phyloP scores from a whole-genome alignment of 2,329 filamentous ascomycete genomes.

The Penicillium nordicum region DNA sequence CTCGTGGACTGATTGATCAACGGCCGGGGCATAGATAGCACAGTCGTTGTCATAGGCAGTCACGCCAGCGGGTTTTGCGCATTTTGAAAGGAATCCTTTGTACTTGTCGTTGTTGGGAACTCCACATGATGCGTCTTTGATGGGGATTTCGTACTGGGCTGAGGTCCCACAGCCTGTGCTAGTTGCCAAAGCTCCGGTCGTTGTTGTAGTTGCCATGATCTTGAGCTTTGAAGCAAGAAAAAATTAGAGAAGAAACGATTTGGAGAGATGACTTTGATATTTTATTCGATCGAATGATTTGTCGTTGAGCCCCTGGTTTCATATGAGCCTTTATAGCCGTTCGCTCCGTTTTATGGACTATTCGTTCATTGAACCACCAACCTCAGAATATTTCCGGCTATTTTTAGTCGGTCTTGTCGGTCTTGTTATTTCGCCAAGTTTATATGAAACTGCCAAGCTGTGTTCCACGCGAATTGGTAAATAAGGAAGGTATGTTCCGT shows the following conservation, averaged over 20 bases:
- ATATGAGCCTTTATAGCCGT: not conserved
- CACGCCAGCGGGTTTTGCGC: slow-evolving; percentile 19
- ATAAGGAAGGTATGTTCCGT: not conserved
- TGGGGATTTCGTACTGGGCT: slow-evolving; percentile 24
- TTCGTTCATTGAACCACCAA: not conserved
- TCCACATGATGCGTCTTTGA: slow-evolving; percentile 26
- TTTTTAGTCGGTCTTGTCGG: not conserved
- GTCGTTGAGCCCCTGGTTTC: not conserved
- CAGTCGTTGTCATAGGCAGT: slow-evolving; percentile 22
- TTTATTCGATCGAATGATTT: not conserved
- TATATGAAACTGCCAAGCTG: not conserved
- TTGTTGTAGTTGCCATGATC: slow-evolving; percentile 7
- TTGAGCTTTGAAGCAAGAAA: not conserved
- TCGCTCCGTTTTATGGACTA: not conserved
- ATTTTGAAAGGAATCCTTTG: slow-evolving; percentile 15
- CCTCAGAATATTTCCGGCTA: not conserved
- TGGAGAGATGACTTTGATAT: not conserved
- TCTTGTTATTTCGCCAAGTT: not conserved
- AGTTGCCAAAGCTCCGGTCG: slow-evolving; percentile 8
- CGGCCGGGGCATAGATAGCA: slow-evolving; percentile 22
- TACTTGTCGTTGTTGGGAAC: slow-evolving; percentile 24
- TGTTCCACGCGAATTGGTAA: too few relatives aligned
- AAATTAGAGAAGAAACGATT: not conserved
- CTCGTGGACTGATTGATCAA: slow-evolving; percentile 23
- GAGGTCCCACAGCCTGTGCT: slow-evolving; percentile 15